Evolutionary conservation across 2,329 filamentous ascomycete species (phyloP), one percentile per base, ranked within the genome.

Genomic region (Davidsoniella neocaledoniae): DNA sequence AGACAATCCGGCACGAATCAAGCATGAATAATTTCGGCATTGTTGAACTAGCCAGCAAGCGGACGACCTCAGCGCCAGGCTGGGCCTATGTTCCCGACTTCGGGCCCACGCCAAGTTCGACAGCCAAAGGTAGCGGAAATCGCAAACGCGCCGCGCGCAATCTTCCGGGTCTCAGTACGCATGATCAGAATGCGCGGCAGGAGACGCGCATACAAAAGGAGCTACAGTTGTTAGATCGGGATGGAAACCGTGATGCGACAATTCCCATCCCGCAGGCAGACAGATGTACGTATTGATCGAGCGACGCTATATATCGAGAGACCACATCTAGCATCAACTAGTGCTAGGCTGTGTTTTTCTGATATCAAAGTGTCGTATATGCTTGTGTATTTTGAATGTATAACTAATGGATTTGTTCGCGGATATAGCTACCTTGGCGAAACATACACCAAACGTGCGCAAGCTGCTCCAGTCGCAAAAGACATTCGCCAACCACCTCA

Each of bases 21-120:
- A 61, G 49, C 43, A 80, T 78, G 73, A 74, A 77, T 60, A 77
- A 79, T 58, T 81, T 82, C 57, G 82, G 84, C 58, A 86, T 96
- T 58, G 80, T 93, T 64, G 82, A 94, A 57, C 70, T 95, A 51
- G 83, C 86, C 36, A 79, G 77, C 59, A 69, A 78, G 25, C 78
- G 77, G 54, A 79, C 78, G 14, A 76, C 77, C 42, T 70, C 74
- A 42, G 83, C 86, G 1, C 87, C 90, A 1, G 90, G 90, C 59
- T 96, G 87, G 83, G 86, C 86, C 10, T 94, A 94, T 62, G 85
- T 95, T 1, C 80, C 87, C 26, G 86, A 94, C 60, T 79, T 75
- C 61, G 73, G 63, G 40, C 71, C 74, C 50, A 72, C 76, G 50
- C 71, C 74, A 33, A 33, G 29, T 12, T 10, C 76, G 8, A 72